phyloP scores from a whole-genome alignment of 2,329 filamentous ascomycete species.

The Fusarium poae region DNA sequence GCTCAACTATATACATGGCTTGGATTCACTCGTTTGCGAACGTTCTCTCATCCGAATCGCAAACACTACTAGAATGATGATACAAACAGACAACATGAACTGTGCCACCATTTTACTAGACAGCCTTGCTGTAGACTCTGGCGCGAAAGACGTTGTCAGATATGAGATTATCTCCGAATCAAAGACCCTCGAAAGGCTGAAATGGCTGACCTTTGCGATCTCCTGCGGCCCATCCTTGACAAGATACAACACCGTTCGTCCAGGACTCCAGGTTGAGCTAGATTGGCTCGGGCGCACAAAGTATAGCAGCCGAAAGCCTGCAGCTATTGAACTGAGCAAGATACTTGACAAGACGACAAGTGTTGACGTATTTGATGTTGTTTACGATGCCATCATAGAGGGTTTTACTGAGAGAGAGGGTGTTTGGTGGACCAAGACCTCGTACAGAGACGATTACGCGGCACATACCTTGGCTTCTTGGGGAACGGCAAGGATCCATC shows the following conservation, averaged over 20 bases:
- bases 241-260: background rate
- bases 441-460: accelerated
- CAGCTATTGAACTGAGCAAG: background rate
- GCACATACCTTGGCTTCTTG: background rate
- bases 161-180: background rate
- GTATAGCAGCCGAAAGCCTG: background rate
- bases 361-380: background rate
- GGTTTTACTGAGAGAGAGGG: background rate
- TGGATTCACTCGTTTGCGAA: background rate
- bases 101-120: background rate
- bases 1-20: background rate
- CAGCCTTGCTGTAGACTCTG: accelerated
- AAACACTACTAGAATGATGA: background rate
- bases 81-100: background rate
- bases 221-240: background rate
- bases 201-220: background rate
- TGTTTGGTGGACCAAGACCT: constrained; percentile 5
- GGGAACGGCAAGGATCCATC: constrained; percentile 2
- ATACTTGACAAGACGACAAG: background rate
- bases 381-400: background rate
- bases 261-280: background rate
- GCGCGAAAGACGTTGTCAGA: accelerated
- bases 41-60: constrained; percentile 2
- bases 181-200: background rate
- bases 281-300: background rate